Percentiles rank a stretch among this genome's conserved stretches.
phyloP scores from a whole-genome alignment of 2,329 filamentous ascomycete species.

The Truncatella angustata region DNA sequence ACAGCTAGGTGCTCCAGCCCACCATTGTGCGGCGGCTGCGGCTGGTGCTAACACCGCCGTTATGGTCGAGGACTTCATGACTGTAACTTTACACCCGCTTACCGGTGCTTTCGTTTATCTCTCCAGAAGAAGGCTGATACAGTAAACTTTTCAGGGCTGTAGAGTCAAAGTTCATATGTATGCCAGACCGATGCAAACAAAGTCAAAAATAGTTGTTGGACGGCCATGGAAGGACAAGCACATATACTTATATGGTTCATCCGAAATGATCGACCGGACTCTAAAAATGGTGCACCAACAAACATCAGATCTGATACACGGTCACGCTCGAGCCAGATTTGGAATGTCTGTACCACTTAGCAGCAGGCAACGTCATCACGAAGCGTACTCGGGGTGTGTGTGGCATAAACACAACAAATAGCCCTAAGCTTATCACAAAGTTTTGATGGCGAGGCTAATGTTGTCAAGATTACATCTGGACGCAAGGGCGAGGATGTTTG shows the following conservation, averaged over 20 bases:
- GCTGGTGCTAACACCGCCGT: constrained; percentile 24
- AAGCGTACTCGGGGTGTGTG: too few relatives aligned
- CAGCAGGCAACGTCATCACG: too few relatives aligned
- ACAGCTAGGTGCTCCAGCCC: constrained; percentile 37
- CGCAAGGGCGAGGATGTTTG: too few relatives aligned
- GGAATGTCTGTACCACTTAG: too few relatives aligned
- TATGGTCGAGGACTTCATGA: constrained; percentile 32
- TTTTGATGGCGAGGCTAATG: too few relatives aligned
- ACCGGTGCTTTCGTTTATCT: neutral
- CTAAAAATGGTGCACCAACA: neutral
- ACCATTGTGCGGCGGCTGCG: constrained; percentile 34
- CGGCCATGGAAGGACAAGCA: too few relatives aligned
- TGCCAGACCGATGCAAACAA: neutral
- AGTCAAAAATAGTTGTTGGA: too few relatives aligned
- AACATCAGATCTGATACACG: neutral
- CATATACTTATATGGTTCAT: neutral
- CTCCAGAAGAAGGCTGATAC: neutral
- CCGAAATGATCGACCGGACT: neutral
- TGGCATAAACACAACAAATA: too few relatives aligned
- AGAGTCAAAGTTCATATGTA: neutral
- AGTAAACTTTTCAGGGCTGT: neutral
- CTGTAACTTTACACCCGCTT: neutral
- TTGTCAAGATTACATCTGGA: too few relatives aligned
- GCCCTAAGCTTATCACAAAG: too few relatives aligned
- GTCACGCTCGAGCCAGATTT: too few relatives aligned